Conservation (phyloP, 2,329 filamentous ascomycete species). For the Colletotrichum camelliae region DNA sequence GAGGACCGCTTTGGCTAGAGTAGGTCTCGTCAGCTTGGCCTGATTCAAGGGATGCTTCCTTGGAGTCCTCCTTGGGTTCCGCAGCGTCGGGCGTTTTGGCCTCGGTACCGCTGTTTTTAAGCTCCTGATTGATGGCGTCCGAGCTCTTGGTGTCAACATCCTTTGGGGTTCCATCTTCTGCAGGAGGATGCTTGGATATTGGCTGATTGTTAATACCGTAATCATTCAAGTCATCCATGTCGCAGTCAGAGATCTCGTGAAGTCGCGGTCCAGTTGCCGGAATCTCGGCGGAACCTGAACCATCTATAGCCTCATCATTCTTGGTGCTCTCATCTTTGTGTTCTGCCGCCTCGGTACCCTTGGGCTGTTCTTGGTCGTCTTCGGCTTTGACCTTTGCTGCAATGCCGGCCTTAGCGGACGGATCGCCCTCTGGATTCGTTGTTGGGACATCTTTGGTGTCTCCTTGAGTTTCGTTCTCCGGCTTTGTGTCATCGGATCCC, state of each 20-base stretch:
- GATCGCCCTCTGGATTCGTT: not conserved
- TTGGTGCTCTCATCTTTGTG: not conserved
- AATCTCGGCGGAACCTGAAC: not conserved
- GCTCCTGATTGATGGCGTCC: not conserved
- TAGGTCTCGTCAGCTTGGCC: not conserved
- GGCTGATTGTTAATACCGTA: not conserved
- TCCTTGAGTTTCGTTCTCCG: not conserved
- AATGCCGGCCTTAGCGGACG: not conserved
- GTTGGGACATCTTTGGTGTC: not conserved
- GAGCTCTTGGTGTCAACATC: not conserved
- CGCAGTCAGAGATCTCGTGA: not conserved
- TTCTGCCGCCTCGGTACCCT: not conserved
- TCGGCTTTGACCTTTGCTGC: not conserved
- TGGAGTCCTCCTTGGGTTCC: not conserved
- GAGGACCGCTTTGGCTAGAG: not conserved
- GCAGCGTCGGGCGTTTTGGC: not conserved
- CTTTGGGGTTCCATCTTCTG: not conserved
- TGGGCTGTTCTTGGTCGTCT: not conserved
- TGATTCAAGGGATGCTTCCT: not conserved
- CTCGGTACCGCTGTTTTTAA: not conserved
- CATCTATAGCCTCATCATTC: not conserved
- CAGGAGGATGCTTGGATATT: not conserved
- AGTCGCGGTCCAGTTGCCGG: not conserved
- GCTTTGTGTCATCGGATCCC: constrained; percentile 3
- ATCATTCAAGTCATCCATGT: not conserved